Percentiles rank a stretch among this genome's conserved stretches.
Evolutionary conservation across 2,329 filamentous ascomycete genomes (phyloP).

Genomic region (Karstenula rhodostoma): DNA sequence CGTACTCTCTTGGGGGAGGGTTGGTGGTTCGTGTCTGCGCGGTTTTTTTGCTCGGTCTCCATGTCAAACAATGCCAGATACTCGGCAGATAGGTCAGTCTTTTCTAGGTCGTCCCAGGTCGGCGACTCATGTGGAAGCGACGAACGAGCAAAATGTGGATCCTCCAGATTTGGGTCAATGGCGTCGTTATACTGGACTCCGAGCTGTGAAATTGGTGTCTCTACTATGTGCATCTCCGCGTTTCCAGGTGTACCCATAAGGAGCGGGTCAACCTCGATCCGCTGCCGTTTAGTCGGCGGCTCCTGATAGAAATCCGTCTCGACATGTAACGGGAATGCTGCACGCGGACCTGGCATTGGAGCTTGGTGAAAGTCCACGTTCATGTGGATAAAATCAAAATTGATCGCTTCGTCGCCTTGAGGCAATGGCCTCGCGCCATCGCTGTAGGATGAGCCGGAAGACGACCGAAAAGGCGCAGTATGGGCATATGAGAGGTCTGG

Average conservation of each 20-base stretch:
- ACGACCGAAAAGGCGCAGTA: neutral
- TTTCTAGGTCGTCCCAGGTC: conserved; percentile 1
- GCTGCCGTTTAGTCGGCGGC: conserved; percentile 17
- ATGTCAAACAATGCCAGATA: conserved; percentile 15
- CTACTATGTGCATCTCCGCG: neutral
- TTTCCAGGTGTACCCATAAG: conserved; percentile 1
- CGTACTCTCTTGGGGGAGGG: neutral
- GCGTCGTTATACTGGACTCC: conserved; percentile 3
- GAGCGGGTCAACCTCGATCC: conserved; percentile 21
- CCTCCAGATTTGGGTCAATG: conserved; percentile 12
- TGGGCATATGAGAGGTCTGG: neutral
- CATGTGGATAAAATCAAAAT: neutral
- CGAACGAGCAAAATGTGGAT: conserved; percentile 1
- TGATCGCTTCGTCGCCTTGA: neutral
- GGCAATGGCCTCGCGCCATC: neutral
- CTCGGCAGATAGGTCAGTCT: conserved; percentile 11
- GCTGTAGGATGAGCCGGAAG: neutral
- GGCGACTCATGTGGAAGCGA: neutral
- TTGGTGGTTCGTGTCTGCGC: neutral
- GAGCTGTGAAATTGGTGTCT: conserved; percentile 7
- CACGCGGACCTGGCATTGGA: neutral
- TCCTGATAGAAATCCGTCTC: conserved; percentile 8
- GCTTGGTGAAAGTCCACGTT: neutral
- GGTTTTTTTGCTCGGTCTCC: conserved; percentile 3
- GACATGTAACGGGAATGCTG: conserved; percentile 2